Evolutionary conservation across 73 alveolate genomes (phyloP), one percentile per base, ranked within the genome.

Genomic region (Paramecium tetraurelia): DNA sequence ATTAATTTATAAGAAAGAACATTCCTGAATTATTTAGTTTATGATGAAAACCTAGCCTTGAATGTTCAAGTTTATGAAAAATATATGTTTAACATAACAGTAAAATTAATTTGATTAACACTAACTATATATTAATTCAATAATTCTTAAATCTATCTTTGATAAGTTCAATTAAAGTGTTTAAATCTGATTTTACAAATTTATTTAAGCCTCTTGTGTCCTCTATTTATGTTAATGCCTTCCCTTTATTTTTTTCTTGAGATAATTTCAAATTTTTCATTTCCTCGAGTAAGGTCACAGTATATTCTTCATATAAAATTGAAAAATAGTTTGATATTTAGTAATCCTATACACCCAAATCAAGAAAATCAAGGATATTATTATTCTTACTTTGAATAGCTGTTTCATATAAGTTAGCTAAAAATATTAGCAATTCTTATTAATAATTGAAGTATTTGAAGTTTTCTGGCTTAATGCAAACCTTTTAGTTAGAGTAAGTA

Each of bases 141-240:
- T 14, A 63, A 35, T 11, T 35, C 38, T 41, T 21, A 75, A 21
- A 75, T 75, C 87, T 75, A 12, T 75, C 87, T 10, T 8, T 75
- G 3, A 41, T 41, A 11, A 29, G 8, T 75, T 75, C 68, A 4
- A 22, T 38, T 75, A 75, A 10, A 75, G 46, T 75, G 5, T 75
- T 21, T 75, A 75, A 12, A 75, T 75, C 87, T 75, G 87, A 75
- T 36, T 75, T 75, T 33, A 38, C 9, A 38, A 75, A 41, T 38
- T 75, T 75, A 38, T 75, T 38, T 38, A 4, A 22, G 1, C 58
- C n/a, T 22, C 16, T 29, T 3, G 8, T 14, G 3, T 33, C 87
- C 20, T n/a, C 68, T 2, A 75, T 8, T 75, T 35, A 41, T 27
- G 7, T 63, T 33, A 63, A 53, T 53, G 1, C 2, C 12, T 7